Conservation (phyloP, 768 basidiomycete genomes). For the Cyclocybe aegerita region DNA sequence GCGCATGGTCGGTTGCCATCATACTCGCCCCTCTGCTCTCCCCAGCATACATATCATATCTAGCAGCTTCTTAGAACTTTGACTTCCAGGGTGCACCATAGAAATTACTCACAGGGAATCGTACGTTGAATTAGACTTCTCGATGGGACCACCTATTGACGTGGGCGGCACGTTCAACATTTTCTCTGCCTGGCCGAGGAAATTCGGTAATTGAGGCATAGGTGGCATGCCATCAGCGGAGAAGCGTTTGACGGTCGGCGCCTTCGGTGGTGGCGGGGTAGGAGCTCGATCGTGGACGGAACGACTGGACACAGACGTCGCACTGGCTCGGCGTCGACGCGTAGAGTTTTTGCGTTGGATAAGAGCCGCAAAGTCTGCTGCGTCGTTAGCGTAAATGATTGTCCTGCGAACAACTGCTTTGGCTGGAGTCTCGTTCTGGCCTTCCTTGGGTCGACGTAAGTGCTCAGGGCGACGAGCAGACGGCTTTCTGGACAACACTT, state of each 20-base stretch:
- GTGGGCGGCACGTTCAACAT: constrained; percentile 37
- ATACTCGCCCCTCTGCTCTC: constrained; percentile 45
- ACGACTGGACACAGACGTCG: constrained; percentile 58
- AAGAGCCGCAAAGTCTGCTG: constrained; percentile 55
- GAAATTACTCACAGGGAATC: constrained; percentile 68
- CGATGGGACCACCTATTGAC: constrained; percentile 41
- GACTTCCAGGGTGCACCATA: constrained; percentile 14
- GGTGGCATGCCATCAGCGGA: constrained; percentile 69
- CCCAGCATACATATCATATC: constrained; percentile 79
- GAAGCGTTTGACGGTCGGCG: constrained; percentile 55
- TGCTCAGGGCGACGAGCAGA: constrained; percentile 36
- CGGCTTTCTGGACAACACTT: constrained; percentile 31
- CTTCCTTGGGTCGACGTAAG: constrained; percentile 40
- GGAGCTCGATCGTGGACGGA: constrained; percentile 82
- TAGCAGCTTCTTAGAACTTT: constrained; percentile 29
- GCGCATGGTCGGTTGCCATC: constrained; percentile 28
- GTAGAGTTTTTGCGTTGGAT: constrained; percentile 55
- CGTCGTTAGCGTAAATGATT: constrained; percentile 75
- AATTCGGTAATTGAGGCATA: constrained; percentile 60
- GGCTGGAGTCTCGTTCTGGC: constrained; percentile 30
- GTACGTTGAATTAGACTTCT: constrained; percentile 70
- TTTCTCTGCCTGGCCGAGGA: constrained; percentile 44
- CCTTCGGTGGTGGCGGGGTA: constrained; percentile 80
- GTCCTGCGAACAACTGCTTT: constrained; percentile 73
- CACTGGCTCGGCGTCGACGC: constrained; percentile 64